A percentile compares a stretch with the other conserved stretches of the same genome.
These are phyloP conservation scores for Neopestalotiopsis sp. DNA, from an alignment of 2,329 filamentous ascomycete species.

Conservation along the genomic window DNA sequence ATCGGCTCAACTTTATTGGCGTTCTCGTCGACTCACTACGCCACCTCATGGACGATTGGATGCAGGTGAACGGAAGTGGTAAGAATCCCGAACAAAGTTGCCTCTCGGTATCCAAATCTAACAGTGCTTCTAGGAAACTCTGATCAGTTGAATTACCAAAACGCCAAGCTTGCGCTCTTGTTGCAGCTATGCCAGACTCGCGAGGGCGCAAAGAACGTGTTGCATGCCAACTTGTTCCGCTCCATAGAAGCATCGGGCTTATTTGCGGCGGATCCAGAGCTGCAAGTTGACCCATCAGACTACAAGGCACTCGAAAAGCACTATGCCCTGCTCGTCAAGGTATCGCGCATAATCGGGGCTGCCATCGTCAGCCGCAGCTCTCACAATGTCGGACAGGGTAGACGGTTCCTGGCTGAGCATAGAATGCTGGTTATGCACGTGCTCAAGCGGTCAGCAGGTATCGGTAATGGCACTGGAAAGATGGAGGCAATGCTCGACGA, in stretches of 20 bases:
- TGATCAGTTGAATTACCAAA: constrained; percentile 56
- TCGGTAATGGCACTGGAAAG: constrained; percentile 58
- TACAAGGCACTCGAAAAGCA: constrained; percentile 76
- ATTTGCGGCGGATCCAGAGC: constrained; percentile 89
- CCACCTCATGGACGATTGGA: constrained; percentile 75
- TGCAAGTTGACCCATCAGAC: constrained; percentile 78
- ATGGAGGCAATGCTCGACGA: constrained; percentile 54
- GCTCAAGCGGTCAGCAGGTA: constrained; percentile 86
- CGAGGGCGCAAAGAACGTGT: constrained; percentile 82
- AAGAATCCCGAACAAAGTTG: constrained; percentile 39
- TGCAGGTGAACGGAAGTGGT: constrained; percentile 62
- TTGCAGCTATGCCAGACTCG: constrained; percentile 84
- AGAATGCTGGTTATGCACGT: constrained; percentile 84
- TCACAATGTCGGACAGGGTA: constrained; percentile 81
- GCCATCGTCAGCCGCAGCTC: constrained; percentile 81
- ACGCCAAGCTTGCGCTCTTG: constrained; percentile 82
- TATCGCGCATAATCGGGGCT: constrained; percentile 82
- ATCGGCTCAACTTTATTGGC: constrained; percentile 87
- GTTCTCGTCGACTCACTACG: constrained; percentile 89
- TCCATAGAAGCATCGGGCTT: constrained; percentile 81
- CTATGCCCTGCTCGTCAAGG: constrained; percentile 80
- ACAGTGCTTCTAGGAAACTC: constrained; percentile 37
- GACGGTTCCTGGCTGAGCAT: constrained; percentile 81
- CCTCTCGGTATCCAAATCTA: constrained; percentile 21
- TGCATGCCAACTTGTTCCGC: constrained; percentile 87